Conservation (phyloP, 352 stramenopile genomes). For the Pythium sp. region DNA sequence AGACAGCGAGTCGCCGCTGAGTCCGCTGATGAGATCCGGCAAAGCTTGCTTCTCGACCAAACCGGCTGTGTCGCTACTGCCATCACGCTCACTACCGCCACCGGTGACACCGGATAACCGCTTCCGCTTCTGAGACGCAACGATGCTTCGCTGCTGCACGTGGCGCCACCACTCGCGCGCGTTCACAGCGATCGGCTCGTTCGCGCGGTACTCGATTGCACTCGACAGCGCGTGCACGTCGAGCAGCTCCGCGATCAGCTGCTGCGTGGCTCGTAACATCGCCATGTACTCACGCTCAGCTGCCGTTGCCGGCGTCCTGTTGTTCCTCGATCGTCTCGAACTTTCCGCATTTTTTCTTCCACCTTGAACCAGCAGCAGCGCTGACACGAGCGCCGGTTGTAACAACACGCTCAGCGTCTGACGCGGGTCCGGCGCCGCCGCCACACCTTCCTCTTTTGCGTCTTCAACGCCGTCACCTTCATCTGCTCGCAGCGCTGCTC, state of each 20-base stretch:
- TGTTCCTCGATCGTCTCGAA: not conserved
- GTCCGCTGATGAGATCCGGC: not conserved
- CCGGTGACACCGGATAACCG: slow-evolving; percentile 1
- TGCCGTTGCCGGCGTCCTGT: not conserved
- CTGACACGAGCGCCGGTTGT: not conserved
- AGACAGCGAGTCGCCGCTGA: not conserved
- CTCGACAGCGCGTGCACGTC: slow-evolving; percentile 38
- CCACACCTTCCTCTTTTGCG: not conserved
- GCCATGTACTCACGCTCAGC: slow-evolving; percentile 24
- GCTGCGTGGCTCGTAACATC: slow-evolving; percentile 27
- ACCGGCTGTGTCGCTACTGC: not conserved
- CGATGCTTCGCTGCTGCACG: slow-evolving; percentile 30
- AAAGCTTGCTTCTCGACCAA: slow-evolving; percentile 2
- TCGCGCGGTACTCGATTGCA: slow-evolving; percentile 29
- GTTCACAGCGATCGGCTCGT: slow-evolving; percentile 32
- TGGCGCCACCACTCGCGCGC: slow-evolving; percentile 42
- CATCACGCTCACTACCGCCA: not conserved
- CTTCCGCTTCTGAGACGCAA: slow-evolving; percentile 1
- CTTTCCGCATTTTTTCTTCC: not conserved
- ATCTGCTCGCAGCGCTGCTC: not conserved
- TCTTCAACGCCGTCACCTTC: not conserved
- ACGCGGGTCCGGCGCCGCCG: not conserved
- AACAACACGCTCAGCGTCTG: not conserved
- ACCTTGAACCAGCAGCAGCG: not conserved
- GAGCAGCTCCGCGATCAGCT: slow-evolving; percentile 31